These are phyloP conservation scores for Tripterygium wilfordii DNA, from an alignment of 177 flowering plant species.

Conservation along the genomic window DNA sequence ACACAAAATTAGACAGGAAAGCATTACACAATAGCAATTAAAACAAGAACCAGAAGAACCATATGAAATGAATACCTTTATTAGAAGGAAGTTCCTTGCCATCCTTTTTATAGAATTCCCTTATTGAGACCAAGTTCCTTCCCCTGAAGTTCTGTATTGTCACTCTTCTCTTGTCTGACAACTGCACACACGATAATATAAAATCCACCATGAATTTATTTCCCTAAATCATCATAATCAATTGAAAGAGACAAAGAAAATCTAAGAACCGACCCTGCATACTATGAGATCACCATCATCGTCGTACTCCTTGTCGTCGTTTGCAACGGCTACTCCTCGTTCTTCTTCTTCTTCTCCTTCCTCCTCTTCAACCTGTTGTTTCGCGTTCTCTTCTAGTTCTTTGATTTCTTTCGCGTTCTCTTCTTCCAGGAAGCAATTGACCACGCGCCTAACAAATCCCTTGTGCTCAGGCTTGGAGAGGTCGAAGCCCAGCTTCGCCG, in stretches of 20 bases:
- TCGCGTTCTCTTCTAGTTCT: conserved; percentile 21
- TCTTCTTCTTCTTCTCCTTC: conserved; percentile 14
- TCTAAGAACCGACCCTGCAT: conserved; percentile 49
- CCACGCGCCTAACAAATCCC: conserved; percentile 49
- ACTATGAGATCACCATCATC: conserved; percentile 83
- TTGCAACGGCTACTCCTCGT: conserved; percentile 23
- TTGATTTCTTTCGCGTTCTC: conserved; percentile 16
- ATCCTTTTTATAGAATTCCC: conserved; percentile 73
- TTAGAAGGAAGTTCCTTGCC: conserved; percentile 73
- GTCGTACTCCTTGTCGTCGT: conserved; percentile 48
- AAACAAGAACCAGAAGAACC: background rate
- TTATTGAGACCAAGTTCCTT: conserved; percentile 78
- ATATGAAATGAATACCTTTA: conserved; percentile 41
- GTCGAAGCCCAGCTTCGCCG: conserved; percentile 59
- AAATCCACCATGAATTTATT: background rate
- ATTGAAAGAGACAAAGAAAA: background rate
- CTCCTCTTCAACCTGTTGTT: conserved; percentile 10
- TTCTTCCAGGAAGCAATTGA: conserved; percentile 53
- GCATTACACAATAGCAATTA: background rate
- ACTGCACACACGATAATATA: conserved; percentile 31
- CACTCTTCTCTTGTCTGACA: conserved; percentile 79
- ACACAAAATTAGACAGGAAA: background rate
- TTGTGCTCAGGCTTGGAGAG: conserved; percentile 54
- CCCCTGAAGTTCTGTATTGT: conserved; percentile 87
- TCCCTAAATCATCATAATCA: conserved; percentile 6